These are phyloP conservation scores for Rheum nobile DNA, from an alignment of 148 eudicot genomes.

Conservation along the genomic window DNA sequence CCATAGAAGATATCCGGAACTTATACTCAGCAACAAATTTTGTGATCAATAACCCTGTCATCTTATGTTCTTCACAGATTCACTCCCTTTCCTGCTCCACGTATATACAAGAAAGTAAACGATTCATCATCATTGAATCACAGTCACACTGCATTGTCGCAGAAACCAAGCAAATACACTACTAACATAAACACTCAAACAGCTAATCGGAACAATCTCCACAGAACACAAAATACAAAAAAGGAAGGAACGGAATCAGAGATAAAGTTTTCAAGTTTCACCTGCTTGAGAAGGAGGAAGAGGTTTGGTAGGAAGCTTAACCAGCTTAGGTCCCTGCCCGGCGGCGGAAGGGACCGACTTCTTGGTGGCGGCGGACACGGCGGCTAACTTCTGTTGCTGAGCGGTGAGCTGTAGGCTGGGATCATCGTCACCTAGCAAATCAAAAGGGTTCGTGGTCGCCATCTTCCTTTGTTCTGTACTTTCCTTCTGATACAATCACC, in stretches of 20 bases:
- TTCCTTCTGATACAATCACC: neutral
- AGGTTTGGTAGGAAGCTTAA: conserved; percentile 44
- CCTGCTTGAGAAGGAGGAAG: conserved; percentile 51
- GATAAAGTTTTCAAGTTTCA: neutral
- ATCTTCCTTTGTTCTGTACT: conserved; percentile 7
- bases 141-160: neutral
- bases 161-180: too few species aligned
- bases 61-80: neutral
- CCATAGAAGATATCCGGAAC: too few species aligned
- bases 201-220: too few species aligned
- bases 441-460: conserved; percentile 48
- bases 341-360: conserved; percentile 10
- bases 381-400: conserved; percentile 15
- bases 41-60: neutral
- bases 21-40: neutral
- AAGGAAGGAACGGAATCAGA: neutral
- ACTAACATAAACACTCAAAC: too few species aligned
- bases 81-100: neutral
- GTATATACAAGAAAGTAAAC: neutral
- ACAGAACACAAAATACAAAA: too few species aligned
- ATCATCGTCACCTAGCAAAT: conserved; percentile 47
- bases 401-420: conserved; percentile 30
- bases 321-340: conserved; percentile 17
- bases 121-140: neutral
- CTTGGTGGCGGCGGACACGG: conserved; percentile 12